Evolutionary conservation across 306 rosid species (phyloP), one percentile per base, ranked within the genome.

Genomic region (Chamaecrista fasciculata): DNA sequence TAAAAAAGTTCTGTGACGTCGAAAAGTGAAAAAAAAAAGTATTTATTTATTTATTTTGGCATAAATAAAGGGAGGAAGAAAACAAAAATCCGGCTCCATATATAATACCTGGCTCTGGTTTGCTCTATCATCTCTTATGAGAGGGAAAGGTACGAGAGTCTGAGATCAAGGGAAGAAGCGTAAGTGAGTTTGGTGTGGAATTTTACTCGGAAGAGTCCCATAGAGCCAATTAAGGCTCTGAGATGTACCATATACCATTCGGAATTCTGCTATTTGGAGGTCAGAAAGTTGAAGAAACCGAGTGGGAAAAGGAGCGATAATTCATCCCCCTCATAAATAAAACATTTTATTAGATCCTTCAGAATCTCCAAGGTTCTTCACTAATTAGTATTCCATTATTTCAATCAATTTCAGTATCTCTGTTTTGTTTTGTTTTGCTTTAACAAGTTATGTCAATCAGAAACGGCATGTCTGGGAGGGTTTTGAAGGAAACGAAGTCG

Each of bases 231-330:
- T 50, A 7, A 49, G 79, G 80, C 83, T 67, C 79, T 74, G 83
- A 85, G 60, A 85, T 84, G 95, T 50, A 33, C 43, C n/a, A 69
- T 42, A 49, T 44, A 21, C 69, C 28, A 67, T 65, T 73, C 16
- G 62, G 57, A 44, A 25, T 76, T 49, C 53, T 76, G 49, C 62
- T 48, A n/a, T 78, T 78, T 29, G 58, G 73, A 49, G 83, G 87
- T 56, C 51, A 78, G 67, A 73, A 81, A 73, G 73, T 65, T 0
- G 72, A 82, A 42, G 83, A 83, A 11, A 70, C 64, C 70, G 51
- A 80, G 76, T 88, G 95, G 91, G 87, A 83, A 70, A 86, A 79
- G 42, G 86, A 86, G 81, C 33, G 88, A 89, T 86, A 82, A 76
- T 33, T 55, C 4, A n/a, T 64, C 6, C 0, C 0, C 72, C 20